Percentiles rank a stretch among this genome's conserved stretches.
Conservation (phyloP, 306 rosid species). For the Amphicarpaea edgeworthii region DNA sequence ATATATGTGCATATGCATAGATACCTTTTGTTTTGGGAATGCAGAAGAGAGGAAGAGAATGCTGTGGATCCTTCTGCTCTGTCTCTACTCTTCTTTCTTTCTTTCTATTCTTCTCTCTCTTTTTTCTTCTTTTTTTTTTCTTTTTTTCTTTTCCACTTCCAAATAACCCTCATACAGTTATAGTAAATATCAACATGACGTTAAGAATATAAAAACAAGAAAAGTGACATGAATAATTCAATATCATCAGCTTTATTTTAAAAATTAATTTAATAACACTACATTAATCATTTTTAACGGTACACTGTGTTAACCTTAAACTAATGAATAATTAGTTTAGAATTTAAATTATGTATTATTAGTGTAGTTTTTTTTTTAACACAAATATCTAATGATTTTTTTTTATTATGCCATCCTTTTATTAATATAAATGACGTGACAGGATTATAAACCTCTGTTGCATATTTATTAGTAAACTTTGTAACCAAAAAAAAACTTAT, state of each 20-base stretch:
- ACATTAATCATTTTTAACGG: not conserved
- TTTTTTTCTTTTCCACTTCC: not conserved
- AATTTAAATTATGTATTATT: not conserved
- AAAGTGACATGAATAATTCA: not conserved
- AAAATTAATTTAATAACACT: not conserved
- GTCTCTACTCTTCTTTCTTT: constrained; percentile 7
- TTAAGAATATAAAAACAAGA: not conserved
- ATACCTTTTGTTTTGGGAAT: constrained; percentile 10
- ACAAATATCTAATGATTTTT: too few species aligned
- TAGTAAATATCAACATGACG: not conserved
- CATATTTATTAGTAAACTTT: too few species aligned
- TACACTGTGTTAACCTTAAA: not conserved
- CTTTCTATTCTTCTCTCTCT: not conserved
- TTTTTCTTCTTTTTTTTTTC: not conserved
- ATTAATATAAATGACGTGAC: too few species aligned
- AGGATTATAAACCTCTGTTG: too few species aligned
- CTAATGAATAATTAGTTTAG: not conserved
- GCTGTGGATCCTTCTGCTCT: constrained; percentile 9
- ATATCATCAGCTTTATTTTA: not conserved
- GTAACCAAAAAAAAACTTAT: too few species aligned
- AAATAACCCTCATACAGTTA: too few species aligned
- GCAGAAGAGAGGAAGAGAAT: constrained; percentile 2
- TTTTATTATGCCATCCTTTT: too few species aligned
- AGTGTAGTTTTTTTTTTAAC: too few species aligned
- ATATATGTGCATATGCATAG: not conserved